Evolutionary conservation across 2,329 filamentous ascomycete species (phyloP).

Genomic region (Verticillium nonalfalfae): DNA sequence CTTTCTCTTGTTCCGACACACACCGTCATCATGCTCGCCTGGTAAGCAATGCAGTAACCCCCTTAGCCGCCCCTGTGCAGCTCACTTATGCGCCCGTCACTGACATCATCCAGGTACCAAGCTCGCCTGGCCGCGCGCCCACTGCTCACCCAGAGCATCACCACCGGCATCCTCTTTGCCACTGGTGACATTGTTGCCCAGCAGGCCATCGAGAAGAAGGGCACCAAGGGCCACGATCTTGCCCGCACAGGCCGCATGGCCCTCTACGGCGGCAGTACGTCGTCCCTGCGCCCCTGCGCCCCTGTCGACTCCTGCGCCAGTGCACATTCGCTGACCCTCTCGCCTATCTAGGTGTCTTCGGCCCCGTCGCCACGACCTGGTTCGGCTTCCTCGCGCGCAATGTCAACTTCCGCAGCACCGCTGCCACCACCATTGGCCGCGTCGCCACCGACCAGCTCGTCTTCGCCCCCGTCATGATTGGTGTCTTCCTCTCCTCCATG

Average conservation of each 20-base stretch:
- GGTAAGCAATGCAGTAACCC: conserved; percentile 14
- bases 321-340: conserved; percentile 1
- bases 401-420: conserved; percentile 57
- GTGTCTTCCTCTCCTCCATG: conserved; percentile 78
- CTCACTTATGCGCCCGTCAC: conserved; percentile 1
- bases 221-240: conserved; percentile 69
- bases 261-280: conserved; percentile 68
- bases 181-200: conserved; percentile 89
- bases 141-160: conserved; percentile 83
- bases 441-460: conserved; percentile 75
- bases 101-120: conserved; percentile 64
- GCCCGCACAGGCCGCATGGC: conserved; percentile 74
- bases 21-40: conserved; percentile 19
- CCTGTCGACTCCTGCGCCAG: neutral
- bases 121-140: conserved; percentile 72
- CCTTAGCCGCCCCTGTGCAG: neutral
- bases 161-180: conserved; percentile 86
- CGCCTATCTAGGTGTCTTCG: conserved; percentile 61
- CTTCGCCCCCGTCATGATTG: conserved; percentile 80
- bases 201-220: conserved; percentile 79
- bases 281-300: neutral
- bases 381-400: conserved; percentile 70
- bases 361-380: conserved; percentile 82
- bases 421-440: conserved; percentile 69
- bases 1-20: neutral